Conservation (phyloP, 257 asterid genomes). For the Echites panduratus region DNA sequence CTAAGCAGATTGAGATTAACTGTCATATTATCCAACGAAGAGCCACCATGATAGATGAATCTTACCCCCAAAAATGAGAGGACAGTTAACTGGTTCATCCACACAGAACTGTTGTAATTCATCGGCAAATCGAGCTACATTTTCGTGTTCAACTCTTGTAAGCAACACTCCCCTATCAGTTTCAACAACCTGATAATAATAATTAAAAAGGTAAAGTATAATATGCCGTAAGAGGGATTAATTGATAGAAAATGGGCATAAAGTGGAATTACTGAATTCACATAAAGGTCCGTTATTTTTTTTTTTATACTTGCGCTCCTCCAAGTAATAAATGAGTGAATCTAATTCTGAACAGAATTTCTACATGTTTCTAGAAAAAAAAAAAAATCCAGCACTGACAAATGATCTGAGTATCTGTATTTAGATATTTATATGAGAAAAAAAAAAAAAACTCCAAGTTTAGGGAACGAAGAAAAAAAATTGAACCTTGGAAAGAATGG, state of each 20-base stretch:
- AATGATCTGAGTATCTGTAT: background rate
- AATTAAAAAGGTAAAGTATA: background rate
- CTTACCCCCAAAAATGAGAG: constrained; percentile 91
- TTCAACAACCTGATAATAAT: constrained; percentile 39
- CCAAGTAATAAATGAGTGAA: background rate
- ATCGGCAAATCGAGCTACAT: constrained; percentile 63
- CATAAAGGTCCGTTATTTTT: too few relatives aligned
- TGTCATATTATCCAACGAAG: too few relatives aligned
- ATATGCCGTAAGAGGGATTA: background rate
- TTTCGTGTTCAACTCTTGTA: constrained; percentile 48
- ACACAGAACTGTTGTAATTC: constrained; percentile 56
- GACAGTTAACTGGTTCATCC: constrained; percentile 73
- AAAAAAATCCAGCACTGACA: too few relatives aligned
- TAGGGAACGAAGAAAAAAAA: background rate
- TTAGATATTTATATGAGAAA: background rate
- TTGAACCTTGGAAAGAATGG: constrained; percentile 62
- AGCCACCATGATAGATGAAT: background rate
- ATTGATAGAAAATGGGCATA: too few relatives aligned
- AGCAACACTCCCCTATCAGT: constrained; percentile 75
- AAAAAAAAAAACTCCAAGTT: background rate
- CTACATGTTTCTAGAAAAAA: too few relatives aligned
- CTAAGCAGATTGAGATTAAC: too few relatives aligned
- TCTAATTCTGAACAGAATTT: too few relatives aligned
- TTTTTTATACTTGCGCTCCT: background rate
- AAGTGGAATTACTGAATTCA: too few relatives aligned